Evolutionary conservation across 1,139 yeast species (phyloP).

Genomic region (Pneumocystis canis): DNA sequence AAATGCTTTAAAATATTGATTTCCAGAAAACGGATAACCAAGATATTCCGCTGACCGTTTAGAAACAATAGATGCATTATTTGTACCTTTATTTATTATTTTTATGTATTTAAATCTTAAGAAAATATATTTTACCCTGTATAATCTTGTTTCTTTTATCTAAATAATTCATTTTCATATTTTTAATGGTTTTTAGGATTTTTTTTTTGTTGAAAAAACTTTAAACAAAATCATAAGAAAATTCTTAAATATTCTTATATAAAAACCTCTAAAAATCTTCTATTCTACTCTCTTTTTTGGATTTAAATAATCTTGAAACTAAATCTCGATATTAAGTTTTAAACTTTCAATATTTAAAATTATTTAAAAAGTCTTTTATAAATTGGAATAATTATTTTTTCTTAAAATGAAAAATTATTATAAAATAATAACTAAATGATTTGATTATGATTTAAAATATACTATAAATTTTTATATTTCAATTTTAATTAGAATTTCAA

Average conservation of each 20-base stretch:
- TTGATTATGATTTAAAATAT: background rate
- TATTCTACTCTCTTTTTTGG: too few relatives aligned
- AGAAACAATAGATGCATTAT: constrained; percentile 69
- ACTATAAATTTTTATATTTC: background rate
- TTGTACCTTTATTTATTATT: constrained; percentile 45
- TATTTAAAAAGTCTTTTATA: too few relatives aligned
- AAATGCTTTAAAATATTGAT: constrained; percentile 22
- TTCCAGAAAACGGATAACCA: constrained; percentile 33
- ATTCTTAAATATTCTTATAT: background rate
- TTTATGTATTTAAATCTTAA: background rate
- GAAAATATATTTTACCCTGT: background rate
- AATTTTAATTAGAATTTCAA: background rate
- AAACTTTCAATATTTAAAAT: too few relatives aligned
- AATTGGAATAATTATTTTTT: too few relatives aligned
- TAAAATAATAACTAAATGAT: too few relatives aligned
- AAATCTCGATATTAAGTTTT: too few relatives aligned
- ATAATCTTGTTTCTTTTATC: background rate
- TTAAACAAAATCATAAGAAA: background rate
- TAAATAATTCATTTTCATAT: background rate
- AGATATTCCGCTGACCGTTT: constrained; percentile 64
- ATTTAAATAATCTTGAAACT: background rate
- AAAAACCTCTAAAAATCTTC: background rate
- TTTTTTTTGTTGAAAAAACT: background rate
- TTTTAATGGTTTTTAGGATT: background rate
- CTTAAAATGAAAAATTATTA: too few relatives aligned